Conservation (phyloP, 164 flowering plant genomes). For the Brasenia schreberi region DNA sequence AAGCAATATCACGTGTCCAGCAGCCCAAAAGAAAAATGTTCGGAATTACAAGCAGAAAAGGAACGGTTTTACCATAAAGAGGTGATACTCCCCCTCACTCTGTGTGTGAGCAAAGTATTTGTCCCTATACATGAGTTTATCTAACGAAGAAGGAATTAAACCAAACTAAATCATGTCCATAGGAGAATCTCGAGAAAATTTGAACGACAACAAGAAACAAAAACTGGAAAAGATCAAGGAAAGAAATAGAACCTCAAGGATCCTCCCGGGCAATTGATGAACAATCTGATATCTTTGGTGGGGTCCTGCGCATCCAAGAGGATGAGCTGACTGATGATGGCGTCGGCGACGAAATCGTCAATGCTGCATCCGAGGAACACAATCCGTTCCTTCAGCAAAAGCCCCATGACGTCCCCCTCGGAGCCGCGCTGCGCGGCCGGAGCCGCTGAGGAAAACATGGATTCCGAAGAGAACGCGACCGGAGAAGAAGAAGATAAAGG, state of each 20-base stretch:
- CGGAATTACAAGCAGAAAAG: too few relatives aligned
- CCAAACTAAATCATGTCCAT: not conserved
- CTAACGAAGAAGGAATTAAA: too few relatives aligned
- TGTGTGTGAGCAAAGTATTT: too few relatives aligned
- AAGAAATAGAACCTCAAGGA: constrained; percentile 37
- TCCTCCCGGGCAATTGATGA: constrained; percentile 85
- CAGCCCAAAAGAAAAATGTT: too few relatives aligned
- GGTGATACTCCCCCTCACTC: too few relatives aligned
- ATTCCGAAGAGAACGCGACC: constrained; percentile 3
- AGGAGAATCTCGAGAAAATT: not conserved
- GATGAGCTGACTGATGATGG: constrained; percentile 69
- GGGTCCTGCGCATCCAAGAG: constrained; percentile 77
- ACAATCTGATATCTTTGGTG: constrained; percentile 64
- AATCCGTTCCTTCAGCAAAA: constrained; percentile 65
- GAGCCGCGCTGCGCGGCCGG: constrained; percentile 38
- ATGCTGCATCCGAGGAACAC: constrained; percentile 61
- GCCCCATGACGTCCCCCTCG: constrained; percentile 62
- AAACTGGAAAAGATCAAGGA: not conserved
- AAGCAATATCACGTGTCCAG: too few relatives aligned
- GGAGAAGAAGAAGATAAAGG: not conserved
- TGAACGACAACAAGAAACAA: not conserved
- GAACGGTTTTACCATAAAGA: too few relatives aligned
- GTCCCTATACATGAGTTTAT: too few relatives aligned
- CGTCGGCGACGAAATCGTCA: constrained; percentile 82
- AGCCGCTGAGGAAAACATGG: constrained; percentile 30